These are phyloP conservation scores for Verticillium isaacii DNA, from an alignment of 2,329 filamentous ascomycete species.

Conservation along the genomic window DNA sequence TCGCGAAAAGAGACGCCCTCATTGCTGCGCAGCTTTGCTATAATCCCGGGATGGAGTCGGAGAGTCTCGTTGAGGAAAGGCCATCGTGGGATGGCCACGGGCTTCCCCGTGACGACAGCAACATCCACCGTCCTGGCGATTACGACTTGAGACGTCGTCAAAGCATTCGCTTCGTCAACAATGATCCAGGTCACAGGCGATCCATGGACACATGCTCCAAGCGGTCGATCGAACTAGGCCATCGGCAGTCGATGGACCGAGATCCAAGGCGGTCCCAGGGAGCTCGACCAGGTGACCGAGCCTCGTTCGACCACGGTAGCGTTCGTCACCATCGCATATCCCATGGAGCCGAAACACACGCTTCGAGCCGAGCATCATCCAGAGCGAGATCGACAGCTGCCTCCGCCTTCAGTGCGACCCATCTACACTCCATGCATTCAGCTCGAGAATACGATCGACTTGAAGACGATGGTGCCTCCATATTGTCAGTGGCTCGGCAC, in stretches of 20 bases:
- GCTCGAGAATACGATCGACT: slow-evolving; percentile 3
- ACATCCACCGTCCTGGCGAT: slow-evolving; percentile 15
- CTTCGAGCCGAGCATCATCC: background rate
- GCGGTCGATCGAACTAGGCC: background rate
- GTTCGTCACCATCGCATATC: slow-evolving; percentile 2
- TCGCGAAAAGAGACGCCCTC: slow-evolving; percentile 54
- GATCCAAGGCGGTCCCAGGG: background rate
- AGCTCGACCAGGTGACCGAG: background rate
- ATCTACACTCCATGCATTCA: slow-evolving; percentile 6
- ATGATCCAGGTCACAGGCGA: slow-evolving; percentile 9
- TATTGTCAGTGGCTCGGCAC: slow-evolving; percentile 41
- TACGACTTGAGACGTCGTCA: slow-evolving; percentile 35
- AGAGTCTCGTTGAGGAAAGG: slow-evolving; percentile 26
- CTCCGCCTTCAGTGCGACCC: slow-evolving; percentile 2
- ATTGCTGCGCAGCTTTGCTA: slow-evolving; percentile 60
- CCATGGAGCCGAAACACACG: background rate
- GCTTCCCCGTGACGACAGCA: slow-evolving; percentile 9
- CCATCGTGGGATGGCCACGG: background rate
- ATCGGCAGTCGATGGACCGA: background rate
- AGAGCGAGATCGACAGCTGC: background rate
- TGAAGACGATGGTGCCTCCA: slow-evolving; percentile 41
- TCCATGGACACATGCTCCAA: background rate
- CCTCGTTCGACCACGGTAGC: background rate
- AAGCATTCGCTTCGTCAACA: slow-evolving; percentile 50
- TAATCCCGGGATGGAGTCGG: slow-evolving; percentile 40